These are phyloP conservation scores for Magnolia changhungtana DNA, from an alignment of 164 flowering plant species.

Conservation along the genomic window DNA sequence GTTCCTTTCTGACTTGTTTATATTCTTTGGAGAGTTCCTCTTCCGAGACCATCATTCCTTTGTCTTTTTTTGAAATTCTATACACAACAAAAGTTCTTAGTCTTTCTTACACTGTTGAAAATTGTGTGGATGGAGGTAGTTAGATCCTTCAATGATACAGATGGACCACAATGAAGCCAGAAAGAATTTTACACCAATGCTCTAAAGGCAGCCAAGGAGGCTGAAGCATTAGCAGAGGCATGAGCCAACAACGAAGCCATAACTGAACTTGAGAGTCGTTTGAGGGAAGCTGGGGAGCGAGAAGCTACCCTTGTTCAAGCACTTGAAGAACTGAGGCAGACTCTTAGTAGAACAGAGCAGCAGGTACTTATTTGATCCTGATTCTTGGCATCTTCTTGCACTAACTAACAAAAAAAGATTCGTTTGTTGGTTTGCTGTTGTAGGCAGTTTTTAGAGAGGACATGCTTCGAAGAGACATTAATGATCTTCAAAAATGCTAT, in stretches of 20 bases:
- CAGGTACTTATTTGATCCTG: constrained; percentile 46
- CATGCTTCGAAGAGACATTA: constrained; percentile 81
- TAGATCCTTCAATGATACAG: no score
- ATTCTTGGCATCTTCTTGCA: neutral
- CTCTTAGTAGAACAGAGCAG: constrained; percentile 82
- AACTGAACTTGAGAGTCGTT: no score
- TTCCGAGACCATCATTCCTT: no score
- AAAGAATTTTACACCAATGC: constrained; percentile 86
- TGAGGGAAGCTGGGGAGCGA: constrained; percentile 96
- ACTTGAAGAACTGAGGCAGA: constrained; percentile 90
- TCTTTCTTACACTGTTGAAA: no score
- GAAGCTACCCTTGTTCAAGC: constrained; percentile 89
- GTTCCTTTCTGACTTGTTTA: no score
- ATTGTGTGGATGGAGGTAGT: no score
- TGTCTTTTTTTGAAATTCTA: no score
- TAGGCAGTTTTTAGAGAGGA: constrained; percentile 93
- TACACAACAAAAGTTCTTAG: no score
- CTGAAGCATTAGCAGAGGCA: constrained; percentile 93
- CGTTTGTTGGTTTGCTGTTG: constrained; percentile 16
- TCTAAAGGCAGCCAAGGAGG: constrained; percentile 86
- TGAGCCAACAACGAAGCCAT: constrained; percentile 78
- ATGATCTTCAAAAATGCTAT: constrained; percentile 93
- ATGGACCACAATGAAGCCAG: constrained; percentile 24
- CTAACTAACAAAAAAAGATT: neutral
- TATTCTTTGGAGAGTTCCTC: no score